Evolutionary conservation across 805 yeast species (phyloP).

Genomic region (Sugiyamaella valdiviana): DNA sequence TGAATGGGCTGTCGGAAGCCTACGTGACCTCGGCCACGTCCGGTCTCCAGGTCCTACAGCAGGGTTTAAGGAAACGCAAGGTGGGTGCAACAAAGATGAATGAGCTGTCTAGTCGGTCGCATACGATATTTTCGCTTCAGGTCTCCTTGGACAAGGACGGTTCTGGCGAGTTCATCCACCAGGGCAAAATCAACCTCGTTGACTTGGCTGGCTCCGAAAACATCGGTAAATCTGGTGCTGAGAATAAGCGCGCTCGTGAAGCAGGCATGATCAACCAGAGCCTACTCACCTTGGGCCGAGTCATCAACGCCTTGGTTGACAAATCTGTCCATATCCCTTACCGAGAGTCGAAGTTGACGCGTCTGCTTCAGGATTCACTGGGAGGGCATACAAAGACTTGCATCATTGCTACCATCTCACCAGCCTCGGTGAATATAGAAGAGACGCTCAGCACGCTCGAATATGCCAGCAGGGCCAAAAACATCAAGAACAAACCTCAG

Average conservation of each 20-base stretch:
- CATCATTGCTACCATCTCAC: conserved; percentile 80
- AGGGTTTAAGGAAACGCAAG: conserved; percentile 57
- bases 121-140: conserved; percentile 62
- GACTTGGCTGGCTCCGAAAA: conserved; percentile 96
- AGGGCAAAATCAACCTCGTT: conserved; percentile 65
- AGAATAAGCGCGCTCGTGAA: conserved; percentile 79
- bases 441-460: conserved; percentile 83
- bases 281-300: conserved; percentile 79
- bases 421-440: conserved; percentile 68
- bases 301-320: conserved; percentile 68
- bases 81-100: conserved; percentile 77
- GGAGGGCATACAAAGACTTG: conserved; percentile 89
- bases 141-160: conserved; percentile 47
- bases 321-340: conserved; percentile 72
- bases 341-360: conserved; percentile 74
- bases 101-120: conserved; percentile 72
- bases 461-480: conserved; percentile 82
- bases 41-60: conserved; percentile 45
- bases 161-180: conserved; percentile 42
- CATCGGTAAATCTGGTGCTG: conserved; percentile 80
- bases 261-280: conserved; percentile 92
- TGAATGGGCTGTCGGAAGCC: conserved; percentile 53
- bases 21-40: conserved; percentile 45
- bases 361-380: conserved; percentile 71
- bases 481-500: conserved; percentile 68